Evolutionary conservation across 176 grass and related monocot species (phyloP).

Genomic region (Aegilops sharonensis): DNA sequence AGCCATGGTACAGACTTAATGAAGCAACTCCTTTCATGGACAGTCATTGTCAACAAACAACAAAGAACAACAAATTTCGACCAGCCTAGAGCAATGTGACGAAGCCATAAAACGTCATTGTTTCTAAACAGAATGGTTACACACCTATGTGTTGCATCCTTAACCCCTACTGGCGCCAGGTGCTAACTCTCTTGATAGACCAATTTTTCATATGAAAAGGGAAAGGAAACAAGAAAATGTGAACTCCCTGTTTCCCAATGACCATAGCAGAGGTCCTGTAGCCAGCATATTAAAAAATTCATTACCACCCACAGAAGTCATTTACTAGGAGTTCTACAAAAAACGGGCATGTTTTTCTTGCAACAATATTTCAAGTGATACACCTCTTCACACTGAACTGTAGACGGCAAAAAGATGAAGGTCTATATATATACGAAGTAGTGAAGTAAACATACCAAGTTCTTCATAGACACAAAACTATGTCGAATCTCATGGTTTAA

Average conservation of each 20-base stretch:
- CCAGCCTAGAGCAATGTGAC: not conserved
- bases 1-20: constrained; percentile 4
- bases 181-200: not conserved
- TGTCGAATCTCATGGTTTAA: constrained; percentile 66
- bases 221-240: constrained; percentile 4
- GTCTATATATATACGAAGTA: constrained; percentile 3
- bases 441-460: constrained; percentile 55
- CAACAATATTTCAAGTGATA: constrained; percentile 3
- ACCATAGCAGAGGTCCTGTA: not conserved
- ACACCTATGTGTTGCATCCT: not conserved
- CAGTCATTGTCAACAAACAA: constrained; percentile 19
- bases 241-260: not conserved
- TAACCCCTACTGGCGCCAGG: not conserved
- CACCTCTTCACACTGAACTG: not conserved
- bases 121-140: constrained; percentile 4
- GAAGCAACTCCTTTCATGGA: not conserved
- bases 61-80: not conserved
- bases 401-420: not conserved
- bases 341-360: not conserved
- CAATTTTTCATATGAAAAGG: not conserved
- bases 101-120: not conserved
- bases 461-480: constrained; percentile 65
- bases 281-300: not conserved
- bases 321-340: not conserved
- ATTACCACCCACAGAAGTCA: not conserved